Conservation (phyloP, 306 rosid species). For the Leucaena leucocephala region DNA sequence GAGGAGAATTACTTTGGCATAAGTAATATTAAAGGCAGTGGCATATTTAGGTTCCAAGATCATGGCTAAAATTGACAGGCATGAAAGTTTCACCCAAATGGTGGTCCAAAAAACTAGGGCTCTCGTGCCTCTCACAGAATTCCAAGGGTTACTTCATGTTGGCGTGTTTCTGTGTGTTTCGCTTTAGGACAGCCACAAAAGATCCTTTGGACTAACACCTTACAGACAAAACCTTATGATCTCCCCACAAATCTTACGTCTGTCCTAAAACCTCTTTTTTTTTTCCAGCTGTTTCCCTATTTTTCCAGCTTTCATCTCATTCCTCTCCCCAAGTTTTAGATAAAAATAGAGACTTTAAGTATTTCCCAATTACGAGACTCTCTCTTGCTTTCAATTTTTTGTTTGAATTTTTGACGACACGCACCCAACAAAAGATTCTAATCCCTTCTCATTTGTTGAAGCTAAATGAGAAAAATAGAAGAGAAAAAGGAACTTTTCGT, state of each 20-base stretch:
- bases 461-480: neutral
- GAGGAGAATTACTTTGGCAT: no score
- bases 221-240: constrained; percentile 11
- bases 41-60: neutral
- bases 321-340: neutral
- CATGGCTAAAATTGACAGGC: neutral
- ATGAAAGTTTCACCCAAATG: neutral
- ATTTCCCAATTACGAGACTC: constrained; percentile 13
- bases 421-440: constrained; percentile 36
- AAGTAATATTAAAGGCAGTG: neutral
- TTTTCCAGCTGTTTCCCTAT: neutral
- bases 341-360: no score
- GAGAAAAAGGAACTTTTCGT: constrained; percentile 25
- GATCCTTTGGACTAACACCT: constrained; percentile 35
- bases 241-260: constrained; percentile 31
- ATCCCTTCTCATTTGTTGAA: neutral
- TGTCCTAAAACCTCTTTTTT: constrained; percentile 29
- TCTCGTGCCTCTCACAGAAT: constrained; percentile 25
- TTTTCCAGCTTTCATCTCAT: neutral
- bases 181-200: constrained; percentile 49
- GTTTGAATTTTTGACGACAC: constrained; percentile 65
- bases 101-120: constrained; percentile 40
- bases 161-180: constrained; percentile 47
- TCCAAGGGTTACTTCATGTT: constrained; percentile 40
- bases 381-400: constrained; percentile 34